Evolutionary conservation across 78 protist genomes (phyloP).

Genomic region (Anaeramoeba flamelloides): DNA sequence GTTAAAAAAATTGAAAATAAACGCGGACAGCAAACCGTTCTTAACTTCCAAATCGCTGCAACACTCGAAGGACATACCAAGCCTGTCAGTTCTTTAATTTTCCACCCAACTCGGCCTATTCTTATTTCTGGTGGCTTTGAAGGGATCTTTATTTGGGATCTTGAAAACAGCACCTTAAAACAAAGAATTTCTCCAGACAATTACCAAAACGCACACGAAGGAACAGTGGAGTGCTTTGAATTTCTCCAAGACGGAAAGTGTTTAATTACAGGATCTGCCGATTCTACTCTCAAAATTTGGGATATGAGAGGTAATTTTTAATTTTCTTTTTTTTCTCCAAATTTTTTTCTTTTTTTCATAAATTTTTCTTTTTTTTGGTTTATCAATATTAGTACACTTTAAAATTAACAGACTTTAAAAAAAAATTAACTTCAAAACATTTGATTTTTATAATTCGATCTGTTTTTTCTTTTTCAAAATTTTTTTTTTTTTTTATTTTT

Average conservation of each 20-base stretch:
- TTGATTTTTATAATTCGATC: no score
- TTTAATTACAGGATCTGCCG: background rate
- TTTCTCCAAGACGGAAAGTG: background rate
- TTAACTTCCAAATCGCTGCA: background rate
- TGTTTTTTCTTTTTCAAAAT: no score
- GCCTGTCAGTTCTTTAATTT: background rate
- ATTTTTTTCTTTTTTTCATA: no score
- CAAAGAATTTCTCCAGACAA: background rate
- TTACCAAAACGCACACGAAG: background rate
- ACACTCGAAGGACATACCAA: background rate
- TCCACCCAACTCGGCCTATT: background rate
- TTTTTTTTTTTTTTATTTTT: no score
- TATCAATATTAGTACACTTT: no score
- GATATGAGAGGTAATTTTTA: conserved; percentile 1
- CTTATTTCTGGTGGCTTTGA: conserved; percentile 3
- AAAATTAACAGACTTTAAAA: no score
- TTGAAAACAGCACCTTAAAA: background rate
- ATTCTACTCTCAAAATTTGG: background rate
- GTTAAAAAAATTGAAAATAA: background rate
- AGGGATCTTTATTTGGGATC: conserved; percentile 8
- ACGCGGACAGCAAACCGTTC: background rate
- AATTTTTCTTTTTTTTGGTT: no score
- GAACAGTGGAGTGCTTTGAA: background rate
- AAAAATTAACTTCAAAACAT: no score
- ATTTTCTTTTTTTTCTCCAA: no score